Conservation (phyloP, 164 flowering plant genomes). For the Brasenia schreberi region DNA sequence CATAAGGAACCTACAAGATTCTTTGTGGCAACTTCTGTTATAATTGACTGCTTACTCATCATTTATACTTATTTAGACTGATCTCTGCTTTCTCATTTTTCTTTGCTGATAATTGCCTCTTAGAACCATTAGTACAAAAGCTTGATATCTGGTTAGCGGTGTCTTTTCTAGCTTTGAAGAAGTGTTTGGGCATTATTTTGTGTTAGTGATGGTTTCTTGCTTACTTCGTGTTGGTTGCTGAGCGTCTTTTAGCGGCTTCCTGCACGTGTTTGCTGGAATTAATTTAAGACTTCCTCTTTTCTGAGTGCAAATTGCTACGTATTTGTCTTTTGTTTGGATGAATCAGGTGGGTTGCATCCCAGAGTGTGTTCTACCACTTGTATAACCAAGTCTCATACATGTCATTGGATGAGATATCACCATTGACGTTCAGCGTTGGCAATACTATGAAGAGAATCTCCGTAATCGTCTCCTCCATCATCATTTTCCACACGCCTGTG, state of each 20-base stretch:
- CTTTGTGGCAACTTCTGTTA: neutral
- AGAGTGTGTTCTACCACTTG: conserved; percentile 82
- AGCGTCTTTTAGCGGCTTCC: too few species aligned
- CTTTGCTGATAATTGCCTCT: neutral
- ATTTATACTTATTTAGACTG: too few species aligned
- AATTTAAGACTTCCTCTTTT: too few species aligned
- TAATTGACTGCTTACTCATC: neutral
- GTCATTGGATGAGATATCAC: conserved; percentile 86
- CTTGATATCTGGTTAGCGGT: too few species aligned
- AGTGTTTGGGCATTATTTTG: too few species aligned
- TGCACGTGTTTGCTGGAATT: neutral
- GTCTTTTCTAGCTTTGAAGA: too few species aligned
- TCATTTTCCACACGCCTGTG: conserved; percentile 86
- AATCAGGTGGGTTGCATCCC: conserved; percentile 86
- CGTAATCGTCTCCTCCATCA: conserved; percentile 94
- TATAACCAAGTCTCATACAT: conserved; percentile 89
- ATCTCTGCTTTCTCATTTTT: too few species aligned
- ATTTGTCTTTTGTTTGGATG: neutral
- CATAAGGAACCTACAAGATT: neutral
- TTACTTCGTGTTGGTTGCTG: too few species aligned
- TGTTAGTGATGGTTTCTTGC: too few species aligned
- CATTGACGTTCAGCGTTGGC: conserved; percentile 91
- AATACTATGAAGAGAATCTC: conserved; percentile 94
- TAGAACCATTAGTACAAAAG: too few species aligned
- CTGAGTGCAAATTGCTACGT: too few species aligned